Evolutionary conservation across 2,329 filamentous ascomycete genomes (phyloP).

Genomic region (Ceratocystis diversiconidia): DNA sequence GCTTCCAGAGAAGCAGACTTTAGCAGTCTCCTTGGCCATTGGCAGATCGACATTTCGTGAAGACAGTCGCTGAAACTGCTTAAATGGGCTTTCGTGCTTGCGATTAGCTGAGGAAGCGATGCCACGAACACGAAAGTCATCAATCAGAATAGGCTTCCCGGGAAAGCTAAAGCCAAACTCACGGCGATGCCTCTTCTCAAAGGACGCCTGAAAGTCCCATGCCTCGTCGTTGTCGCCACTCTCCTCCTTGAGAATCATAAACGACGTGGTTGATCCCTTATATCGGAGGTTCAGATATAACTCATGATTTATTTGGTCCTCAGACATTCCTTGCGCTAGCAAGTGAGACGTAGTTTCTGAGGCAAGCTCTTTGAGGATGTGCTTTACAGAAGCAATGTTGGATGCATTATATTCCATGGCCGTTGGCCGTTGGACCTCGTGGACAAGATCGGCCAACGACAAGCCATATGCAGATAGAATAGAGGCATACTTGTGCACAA

Average conservation of each 20-base stretch:
- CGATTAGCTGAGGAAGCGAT: conserved; percentile 40
- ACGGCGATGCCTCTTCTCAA: conserved; percentile 74
- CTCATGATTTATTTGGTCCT: conserved; percentile 65
- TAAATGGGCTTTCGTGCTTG: conserved; percentile 65
- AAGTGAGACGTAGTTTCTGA: conserved; percentile 56
- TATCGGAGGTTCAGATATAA: conserved; percentile 93
- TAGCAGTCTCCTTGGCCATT: conserved; percentile 41
- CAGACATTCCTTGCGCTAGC: conserved; percentile 62
- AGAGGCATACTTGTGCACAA: conserved; percentile 77
- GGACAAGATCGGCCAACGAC: conserved; percentile 83
- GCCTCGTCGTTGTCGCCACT: conserved; percentile 39
- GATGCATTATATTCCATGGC: conserved; percentile 41
- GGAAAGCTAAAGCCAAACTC: conserved; percentile 84
- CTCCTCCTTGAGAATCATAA: conserved; percentile 69
- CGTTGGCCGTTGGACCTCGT: conserved; percentile 72
- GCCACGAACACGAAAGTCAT: conserved; percentile 75
- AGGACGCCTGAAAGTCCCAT: conserved; percentile 74
- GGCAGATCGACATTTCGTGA: conserved; percentile 31
- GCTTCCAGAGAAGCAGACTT: conserved; percentile 66
- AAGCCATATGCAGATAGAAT: conserved; percentile 86
- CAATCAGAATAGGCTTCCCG: conserved; percentile 76
- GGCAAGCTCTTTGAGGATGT: conserved; percentile 67
- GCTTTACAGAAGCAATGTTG: conserved; percentile 47
- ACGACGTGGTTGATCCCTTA: conserved; percentile 73
- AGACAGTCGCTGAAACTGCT: conserved; percentile 51